Base-by-base conservation (phyloP, 2,329 filamentous ascomycete species). In the Aspergillus ruber region DNA sequence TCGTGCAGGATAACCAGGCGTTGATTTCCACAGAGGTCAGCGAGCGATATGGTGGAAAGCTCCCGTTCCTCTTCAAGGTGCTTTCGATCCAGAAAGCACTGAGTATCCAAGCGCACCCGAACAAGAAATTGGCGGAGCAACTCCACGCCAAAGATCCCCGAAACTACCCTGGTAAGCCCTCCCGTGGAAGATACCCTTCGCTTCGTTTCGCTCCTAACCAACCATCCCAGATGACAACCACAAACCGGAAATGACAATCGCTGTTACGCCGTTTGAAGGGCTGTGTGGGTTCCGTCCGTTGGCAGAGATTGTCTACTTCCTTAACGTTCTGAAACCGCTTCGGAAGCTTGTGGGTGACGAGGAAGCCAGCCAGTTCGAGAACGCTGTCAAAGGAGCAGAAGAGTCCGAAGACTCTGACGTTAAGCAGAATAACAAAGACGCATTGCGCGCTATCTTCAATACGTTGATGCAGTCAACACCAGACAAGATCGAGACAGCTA, bases 211-310 rank as follows among this genome's bases (percentile, higher is more conserved):
- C 18, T 12, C n/a, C 25, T 29, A 4, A 43, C 17, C 33, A 23
- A 18, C n/a, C 38, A 57, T 33, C 48, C 10, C 36, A 70, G 90
- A 98, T 76, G 91, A 97, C 75, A 98, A 98, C 74, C 93, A 98
- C 78, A 98, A 98, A 74, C 93, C 93, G 29, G 93, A 98, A 73
- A 98, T 98, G 93, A 90, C 93, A 53, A 95, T 98, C 68, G 93
- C 93, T 52, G 85, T 98, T 61, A 97, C 93, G 1, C 85, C 89
- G 0, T 98, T 98, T 57, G 91, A 97, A 66, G 93, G 93, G 0
- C 80, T 98, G 29, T 98, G 93, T 62, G 93, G 93, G 29, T 98
- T 98, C 76, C 82, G 93, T 8, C 93, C 93, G 0, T 75, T 96
- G 18, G 76, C 73, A 4, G 90, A 98, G 71, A 93, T 97, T 53